phyloP scores from a whole-genome alignment of 129 eudicot species.

The Smallanthus sonchifolius region DNA sequence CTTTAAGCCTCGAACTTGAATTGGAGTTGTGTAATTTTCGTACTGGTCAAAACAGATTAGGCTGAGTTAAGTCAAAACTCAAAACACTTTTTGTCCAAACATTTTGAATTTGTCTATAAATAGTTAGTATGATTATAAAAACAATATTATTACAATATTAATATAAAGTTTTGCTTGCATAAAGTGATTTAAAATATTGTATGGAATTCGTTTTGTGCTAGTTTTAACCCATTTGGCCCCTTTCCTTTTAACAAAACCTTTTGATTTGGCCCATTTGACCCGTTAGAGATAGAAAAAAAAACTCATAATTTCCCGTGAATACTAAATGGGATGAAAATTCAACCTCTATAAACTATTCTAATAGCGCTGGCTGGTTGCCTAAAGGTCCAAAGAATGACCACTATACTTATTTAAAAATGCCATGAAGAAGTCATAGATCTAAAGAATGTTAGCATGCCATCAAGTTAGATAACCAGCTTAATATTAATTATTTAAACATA shows the following conservation, averaged over 20 bases:
- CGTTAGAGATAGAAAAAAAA: neutral
- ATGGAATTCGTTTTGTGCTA: neutral
- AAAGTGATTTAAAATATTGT: neutral
- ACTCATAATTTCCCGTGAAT: neutral
- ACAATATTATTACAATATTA: neutral
- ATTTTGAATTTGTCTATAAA: neutral
- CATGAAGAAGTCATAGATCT: constrained; percentile 2
- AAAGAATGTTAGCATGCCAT: neutral
- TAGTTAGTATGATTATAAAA: neutral
- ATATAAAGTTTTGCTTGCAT: neutral
- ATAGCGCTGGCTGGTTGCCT: neutral
- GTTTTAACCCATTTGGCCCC: neutral
- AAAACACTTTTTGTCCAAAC: neutral
- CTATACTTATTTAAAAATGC: no score
- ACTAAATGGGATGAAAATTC: neutral
- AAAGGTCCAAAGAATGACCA: neutral
- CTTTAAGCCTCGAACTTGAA: neutral
- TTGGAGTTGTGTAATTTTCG: neutral
- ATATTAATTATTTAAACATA: neutral
- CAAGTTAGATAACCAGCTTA: neutral
- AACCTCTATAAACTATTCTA: neutral
- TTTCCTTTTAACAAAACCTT: neutral
- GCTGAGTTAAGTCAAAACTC: neutral
- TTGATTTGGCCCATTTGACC: neutral
- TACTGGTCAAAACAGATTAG: neutral